These are phyloP conservation scores for Hymenoscyphus occultus DNA, from an alignment of 2,329 filamentous ascomycete genomes.

Conservation along the genomic window DNA sequence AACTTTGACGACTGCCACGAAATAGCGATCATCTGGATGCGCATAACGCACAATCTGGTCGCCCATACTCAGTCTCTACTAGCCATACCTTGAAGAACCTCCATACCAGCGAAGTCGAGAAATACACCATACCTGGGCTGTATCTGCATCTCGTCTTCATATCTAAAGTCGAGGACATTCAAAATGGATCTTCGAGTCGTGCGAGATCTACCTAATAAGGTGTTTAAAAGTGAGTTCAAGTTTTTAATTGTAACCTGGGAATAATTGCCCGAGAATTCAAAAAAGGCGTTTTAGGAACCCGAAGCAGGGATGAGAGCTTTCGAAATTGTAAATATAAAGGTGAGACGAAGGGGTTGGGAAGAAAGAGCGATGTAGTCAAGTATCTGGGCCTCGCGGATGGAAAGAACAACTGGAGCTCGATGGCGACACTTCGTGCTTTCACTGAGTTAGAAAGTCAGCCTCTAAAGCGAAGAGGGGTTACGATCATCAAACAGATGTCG, in stretches of 20 bases:
- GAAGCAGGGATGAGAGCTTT: too few species aligned
- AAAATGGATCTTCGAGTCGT: background rate
- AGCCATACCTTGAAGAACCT: background rate
- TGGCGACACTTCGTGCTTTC: too few species aligned
- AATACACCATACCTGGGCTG: background rate
- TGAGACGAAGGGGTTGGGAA: too few species aligned
- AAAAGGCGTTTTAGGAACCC: too few species aligned
- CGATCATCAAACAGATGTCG: too few species aligned
- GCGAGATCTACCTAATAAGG: background rate
- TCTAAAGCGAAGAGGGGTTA: too few species aligned
- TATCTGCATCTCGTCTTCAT: background rate
- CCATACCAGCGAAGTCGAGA: background rate
- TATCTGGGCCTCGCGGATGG: too few species aligned
- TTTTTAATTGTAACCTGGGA: background rate
- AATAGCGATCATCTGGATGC: background rate
- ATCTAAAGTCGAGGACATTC: background rate
- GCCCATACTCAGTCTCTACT: background rate
- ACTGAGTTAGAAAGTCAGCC: too few species aligned
- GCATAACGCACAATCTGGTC: background rate
- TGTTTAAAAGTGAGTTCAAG: background rate
- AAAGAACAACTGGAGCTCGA: too few species aligned
- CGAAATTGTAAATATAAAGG: too few species aligned
- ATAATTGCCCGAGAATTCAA: background rate
- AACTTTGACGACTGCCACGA: background rate
- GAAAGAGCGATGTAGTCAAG: too few species aligned